Evolutionary conservation across 1,284 basidiomycete species (phyloP).

Genomic region (Chiua sp.): DNA sequence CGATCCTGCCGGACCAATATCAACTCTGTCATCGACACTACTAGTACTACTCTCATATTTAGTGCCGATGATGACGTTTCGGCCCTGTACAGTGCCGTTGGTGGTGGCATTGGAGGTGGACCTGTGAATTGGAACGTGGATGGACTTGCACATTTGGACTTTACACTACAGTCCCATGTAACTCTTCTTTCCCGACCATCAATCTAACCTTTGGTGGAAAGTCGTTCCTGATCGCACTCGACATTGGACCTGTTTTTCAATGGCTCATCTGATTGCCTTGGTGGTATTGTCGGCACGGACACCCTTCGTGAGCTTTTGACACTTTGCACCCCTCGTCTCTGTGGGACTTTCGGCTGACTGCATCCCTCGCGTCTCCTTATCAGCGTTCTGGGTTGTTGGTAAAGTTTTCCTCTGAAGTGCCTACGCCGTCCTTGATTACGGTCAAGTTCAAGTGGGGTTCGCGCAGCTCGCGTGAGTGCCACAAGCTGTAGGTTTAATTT

Average conservation of each 20-base stretch:
- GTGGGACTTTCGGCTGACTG: background rate
- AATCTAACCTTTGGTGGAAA: constrained; percentile 12
- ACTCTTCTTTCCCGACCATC: constrained; percentile 14
- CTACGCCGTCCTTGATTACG: constrained; percentile 18
- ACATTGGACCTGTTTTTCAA: constrained; percentile 10
- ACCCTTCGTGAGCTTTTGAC: constrained; percentile 1
- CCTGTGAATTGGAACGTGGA: constrained; percentile 5
- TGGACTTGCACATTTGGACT: background rate
- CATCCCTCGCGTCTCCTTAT: background rate
- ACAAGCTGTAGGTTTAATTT: too few relatives aligned
- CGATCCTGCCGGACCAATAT: too few relatives aligned
- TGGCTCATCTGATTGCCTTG: constrained; percentile 18
- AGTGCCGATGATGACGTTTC: background rate
- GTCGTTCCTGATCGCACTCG: constrained; percentile 19
- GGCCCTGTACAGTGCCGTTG: constrained; percentile 7
- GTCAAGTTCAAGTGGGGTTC: constrained; percentile 15
- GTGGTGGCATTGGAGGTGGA: constrained; percentile 14
- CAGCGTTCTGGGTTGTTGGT: constrained; percentile 17
- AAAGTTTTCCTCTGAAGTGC: constrained; percentile 12
- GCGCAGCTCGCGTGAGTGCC: background rate
- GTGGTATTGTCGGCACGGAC: constrained; percentile 4
- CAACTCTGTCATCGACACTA: too few relatives aligned
- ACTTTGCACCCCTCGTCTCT: background rate
- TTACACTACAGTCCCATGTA: constrained; percentile 14
- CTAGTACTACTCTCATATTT: background rate